phyloP scores from a whole-genome alignment of 2,329 filamentous ascomycete species.

The Cordyceps cateniannulata region DNA sequence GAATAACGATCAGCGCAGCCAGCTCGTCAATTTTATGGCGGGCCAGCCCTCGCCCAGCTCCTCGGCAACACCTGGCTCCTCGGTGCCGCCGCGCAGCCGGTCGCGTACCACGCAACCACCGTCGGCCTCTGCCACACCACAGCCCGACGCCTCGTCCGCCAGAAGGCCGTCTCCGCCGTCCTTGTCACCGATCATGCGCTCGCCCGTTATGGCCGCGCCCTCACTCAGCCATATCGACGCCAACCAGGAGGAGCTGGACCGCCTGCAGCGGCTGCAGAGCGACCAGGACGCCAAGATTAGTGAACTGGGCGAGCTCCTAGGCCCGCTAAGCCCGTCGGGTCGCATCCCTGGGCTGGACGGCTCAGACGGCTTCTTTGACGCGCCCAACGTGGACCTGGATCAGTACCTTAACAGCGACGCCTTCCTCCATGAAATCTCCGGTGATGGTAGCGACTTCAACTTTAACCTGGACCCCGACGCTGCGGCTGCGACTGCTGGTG shows the following conservation, averaged over 20 bases:
- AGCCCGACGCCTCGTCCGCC: constrained; percentile 14
- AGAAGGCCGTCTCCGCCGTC: constrained; percentile 27
- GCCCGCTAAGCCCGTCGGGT: constrained; percentile 74
- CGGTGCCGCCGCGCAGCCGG: constrained; percentile 14
- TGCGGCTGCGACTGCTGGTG: constrained; percentile 18
- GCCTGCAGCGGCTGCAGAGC: constrained; percentile 69
- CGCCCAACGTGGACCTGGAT: constrained; percentile 39
- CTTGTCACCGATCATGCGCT: constrained; percentile 44
- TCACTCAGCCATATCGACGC: constrained; percentile 58
- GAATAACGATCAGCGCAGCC: constrained; percentile 50
- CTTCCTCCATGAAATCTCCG: constrained; percentile 33
- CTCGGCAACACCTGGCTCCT: constrained; percentile 12
- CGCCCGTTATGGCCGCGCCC: constrained; percentile 36
- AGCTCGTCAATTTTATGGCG: constrained; percentile 55
- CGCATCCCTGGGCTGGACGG: constrained; percentile 63
- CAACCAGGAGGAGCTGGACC: constrained; percentile 70
- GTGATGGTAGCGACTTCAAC: constrained; percentile 43
- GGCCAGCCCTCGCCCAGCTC: constrained; percentile 28
- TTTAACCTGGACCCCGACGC: constrained; percentile 39
- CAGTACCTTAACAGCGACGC: constrained; percentile 43
- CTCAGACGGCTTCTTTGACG: constrained; percentile 28
- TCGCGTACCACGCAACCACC: constrained; percentile 17
- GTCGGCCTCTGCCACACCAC: constrained; percentile 16
- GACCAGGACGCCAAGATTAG: constrained; percentile 74
- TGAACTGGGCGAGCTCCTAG: constrained; percentile 65